Conservation (phyloP, 768 basidiomycete species). For the Crepidotus variabilis region DNA sequence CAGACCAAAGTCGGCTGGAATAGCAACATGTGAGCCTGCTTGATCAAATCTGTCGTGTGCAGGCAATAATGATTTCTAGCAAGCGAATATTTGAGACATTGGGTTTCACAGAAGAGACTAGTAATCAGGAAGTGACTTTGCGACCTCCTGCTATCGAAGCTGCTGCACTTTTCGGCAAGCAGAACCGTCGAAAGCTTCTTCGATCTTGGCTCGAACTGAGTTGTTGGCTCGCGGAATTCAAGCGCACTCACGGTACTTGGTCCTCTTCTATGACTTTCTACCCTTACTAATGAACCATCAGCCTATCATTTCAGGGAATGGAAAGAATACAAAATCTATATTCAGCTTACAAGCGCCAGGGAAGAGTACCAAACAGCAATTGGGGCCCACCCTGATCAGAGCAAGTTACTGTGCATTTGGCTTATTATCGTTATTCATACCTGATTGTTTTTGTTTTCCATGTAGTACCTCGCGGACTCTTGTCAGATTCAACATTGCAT, state of each 20-base stretch:
- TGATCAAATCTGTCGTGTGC: neutral
- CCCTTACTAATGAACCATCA: slow-evolving; percentile 21
- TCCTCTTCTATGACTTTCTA: neutral
- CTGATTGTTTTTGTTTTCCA: slow-evolving; percentile 4
- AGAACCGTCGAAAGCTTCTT: slow-evolving; percentile 58
- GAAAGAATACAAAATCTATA: slow-evolving; percentile 34
- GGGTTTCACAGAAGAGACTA: slow-evolving; percentile 36
- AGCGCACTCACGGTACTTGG: slow-evolving; percentile 38
- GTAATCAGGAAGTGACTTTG: slow-evolving; percentile 40
- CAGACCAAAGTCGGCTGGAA: slow-evolving; percentile 67
- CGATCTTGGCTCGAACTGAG: slow-evolving; percentile 78
- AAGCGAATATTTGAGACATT: slow-evolving; percentile 42
- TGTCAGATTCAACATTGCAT: slow-evolving; percentile 35
- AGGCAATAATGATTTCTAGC: slow-evolving; percentile 20
- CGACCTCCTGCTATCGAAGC: slow-evolving; percentile 54
- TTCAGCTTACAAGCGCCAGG: slow-evolving; percentile 44
- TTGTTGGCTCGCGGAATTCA: slow-evolving; percentile 63
- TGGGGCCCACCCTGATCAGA: slow-evolving; percentile 76
- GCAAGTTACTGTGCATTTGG: slow-evolving; percentile 33
- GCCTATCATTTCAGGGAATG: slow-evolving; percentile 43
- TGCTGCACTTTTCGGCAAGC: slow-evolving; percentile 38
- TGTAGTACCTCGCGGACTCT: slow-evolving; percentile 52
- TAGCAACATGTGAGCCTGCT: slow-evolving; percentile 45
- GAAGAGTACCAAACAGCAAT: slow-evolving; percentile 72
- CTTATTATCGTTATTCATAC: neutral